Evolutionary conservation across 1,139 yeast genomes (phyloP).

Genomic region (Citeromyces hawaiiensis): DNA sequence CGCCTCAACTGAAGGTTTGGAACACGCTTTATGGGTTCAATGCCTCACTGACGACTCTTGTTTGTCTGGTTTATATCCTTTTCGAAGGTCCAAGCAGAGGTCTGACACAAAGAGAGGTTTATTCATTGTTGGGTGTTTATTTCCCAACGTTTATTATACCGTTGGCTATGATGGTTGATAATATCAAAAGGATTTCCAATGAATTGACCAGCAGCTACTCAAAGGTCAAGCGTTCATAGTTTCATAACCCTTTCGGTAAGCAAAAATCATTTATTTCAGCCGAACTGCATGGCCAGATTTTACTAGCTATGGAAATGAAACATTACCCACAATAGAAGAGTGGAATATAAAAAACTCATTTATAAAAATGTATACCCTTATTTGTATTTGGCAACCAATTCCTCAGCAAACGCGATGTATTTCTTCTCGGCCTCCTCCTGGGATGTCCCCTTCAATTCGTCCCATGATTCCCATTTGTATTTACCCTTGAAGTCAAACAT

Average conservation of each 20-base stretch:
- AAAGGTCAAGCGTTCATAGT: neutral
- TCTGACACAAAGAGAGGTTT: conserved; percentile 21
- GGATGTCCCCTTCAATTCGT: conserved; percentile 67
- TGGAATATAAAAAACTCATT: neutral
- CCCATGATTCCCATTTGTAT: conserved; percentile 98
- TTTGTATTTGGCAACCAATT: conserved; percentile 41
- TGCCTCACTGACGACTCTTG: conserved; percentile 60
- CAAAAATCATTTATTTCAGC: too few relatives aligned
- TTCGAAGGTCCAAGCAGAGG: conserved; percentile 21
- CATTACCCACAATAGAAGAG: neutral
- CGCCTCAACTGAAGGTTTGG: conserved; percentile 16
- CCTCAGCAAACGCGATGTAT: conserved; percentile 66
- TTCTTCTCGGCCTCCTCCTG: conserved; percentile 86
- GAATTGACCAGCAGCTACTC: neutral
- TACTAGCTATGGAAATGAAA: neutral
- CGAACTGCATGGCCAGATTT: too few relatives aligned
- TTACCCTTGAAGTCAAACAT: conserved; percentile 87
- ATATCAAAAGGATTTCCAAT: conserved; percentile 1
- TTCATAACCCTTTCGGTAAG: neutral
- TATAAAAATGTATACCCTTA: conserved; percentile 3
- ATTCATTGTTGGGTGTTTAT: conserved; percentile 37
- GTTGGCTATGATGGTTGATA: conserved; percentile 36
- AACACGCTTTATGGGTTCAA: conserved; percentile 62
- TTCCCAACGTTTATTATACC: conserved; percentile 63
- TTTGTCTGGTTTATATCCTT: conserved; percentile 39